A percentile compares a stretch with the other conserved stretches of the same genome.
These are phyloP conservation scores for Verticillium nonalfalfae DNA, from an alignment of 2,329 filamentous ascomycete genomes.

Conservation along the genomic window DNA sequence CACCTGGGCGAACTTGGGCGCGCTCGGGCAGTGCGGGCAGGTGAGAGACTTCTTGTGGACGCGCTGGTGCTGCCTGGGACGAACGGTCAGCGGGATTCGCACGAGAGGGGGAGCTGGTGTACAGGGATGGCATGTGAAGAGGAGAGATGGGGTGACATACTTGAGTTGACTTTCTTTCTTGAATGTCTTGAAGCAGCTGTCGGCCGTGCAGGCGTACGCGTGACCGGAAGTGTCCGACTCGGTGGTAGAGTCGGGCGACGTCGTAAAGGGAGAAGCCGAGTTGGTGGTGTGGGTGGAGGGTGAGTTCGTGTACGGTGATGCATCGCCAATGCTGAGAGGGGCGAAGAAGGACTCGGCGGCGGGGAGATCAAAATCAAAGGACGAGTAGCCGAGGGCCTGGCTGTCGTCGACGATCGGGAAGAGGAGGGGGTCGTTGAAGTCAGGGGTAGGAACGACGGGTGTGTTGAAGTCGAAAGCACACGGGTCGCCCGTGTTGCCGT, in stretches of 20 bases:
- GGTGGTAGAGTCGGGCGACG: neutral
- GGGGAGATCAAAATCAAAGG: constrained; percentile 7
- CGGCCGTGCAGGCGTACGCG: constrained; percentile 7
- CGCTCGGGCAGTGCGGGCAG: constrained; percentile 11
- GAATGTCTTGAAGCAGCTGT: constrained; percentile 12
- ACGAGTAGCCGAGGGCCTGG: neutral
- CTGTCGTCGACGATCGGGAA: constrained; percentile 6
- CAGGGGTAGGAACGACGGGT: neutral
- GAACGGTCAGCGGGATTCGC: neutral
- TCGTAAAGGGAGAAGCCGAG: neutral
- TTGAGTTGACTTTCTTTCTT: constrained; percentile 12
- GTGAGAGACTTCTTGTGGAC: constrained; percentile 12
- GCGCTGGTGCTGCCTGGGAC: constrained; percentile 11
- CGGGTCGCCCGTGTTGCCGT: constrained; percentile 1
- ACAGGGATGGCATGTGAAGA: no score
- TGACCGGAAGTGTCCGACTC: constrained; percentile 1
- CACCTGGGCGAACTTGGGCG: constrained; percentile 14
- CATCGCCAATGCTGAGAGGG: constrained; percentile 1
- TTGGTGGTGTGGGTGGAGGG: constrained; percentile 4
- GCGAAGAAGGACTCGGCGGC: neutral
- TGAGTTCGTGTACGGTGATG: neutral
- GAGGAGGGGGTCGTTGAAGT: constrained; percentile 4
- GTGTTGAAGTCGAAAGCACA: constrained; percentile 4
- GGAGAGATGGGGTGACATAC: neutral
- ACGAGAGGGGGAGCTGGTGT: neutral